Percentiles rank a stretch among this genome's conserved stretches.
These are phyloP conservation scores for Podospora fimiseda DNA, from an alignment of 495 filamentous ascomycete species.

Conservation along the genomic window DNA sequence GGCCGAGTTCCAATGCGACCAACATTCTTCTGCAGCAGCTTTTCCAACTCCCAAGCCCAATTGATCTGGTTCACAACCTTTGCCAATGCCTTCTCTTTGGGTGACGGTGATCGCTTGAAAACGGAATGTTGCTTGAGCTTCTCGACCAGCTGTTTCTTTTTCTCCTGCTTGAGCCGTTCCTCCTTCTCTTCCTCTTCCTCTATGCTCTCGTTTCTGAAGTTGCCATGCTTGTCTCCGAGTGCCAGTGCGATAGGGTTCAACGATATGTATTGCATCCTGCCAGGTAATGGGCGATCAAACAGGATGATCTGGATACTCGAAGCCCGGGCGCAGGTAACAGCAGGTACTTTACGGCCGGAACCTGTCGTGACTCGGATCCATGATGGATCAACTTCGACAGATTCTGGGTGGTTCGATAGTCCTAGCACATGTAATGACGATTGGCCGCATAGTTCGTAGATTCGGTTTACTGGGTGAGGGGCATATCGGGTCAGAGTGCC, in stretches of 20 bases:
- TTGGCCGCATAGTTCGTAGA: slow-evolving; percentile 78
- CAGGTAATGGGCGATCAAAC: slow-evolving; percentile 79
- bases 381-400: slow-evolving; percentile 54
- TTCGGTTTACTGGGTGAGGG: slow-evolving; percentile 70
- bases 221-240: slow-evolving; percentile 64
- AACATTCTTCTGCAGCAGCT: slow-evolving; percentile 80
- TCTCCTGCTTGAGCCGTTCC: slow-evolving; percentile 45
- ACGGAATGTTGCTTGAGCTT: slow-evolving; percentile 88
- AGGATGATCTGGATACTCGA: slow-evolving; percentile 79
- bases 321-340: slow-evolving; percentile 61
- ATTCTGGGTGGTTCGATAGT: slow-evolving; percentile 55
- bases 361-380: slow-evolving; percentile 65
- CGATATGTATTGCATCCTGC: slow-evolving; percentile 94
- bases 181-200: slow-evolving; percentile 61
- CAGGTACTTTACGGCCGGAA: slow-evolving; percentile 52
- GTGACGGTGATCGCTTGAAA: slow-evolving; percentile 62
- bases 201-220: slow-evolving; percentile 37
- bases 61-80: slow-evolving; percentile 93
- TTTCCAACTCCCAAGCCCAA: slow-evolving; percentile 82
- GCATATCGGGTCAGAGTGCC: slow-evolving; percentile 79
- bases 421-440: slow-evolving; percentile 82
- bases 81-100: slow-evolving; percentile 73
- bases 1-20: slow-evolving; percentile 70
- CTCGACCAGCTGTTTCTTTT: slow-evolving; percentile 62
- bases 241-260: slow-evolving; percentile 82